A percentile compares a stretch with the other conserved stretches of the same genome.
Conservation (phyloP, 2,329 filamentous ascomycete genomes). For the Beauveria scarabaeidicola region DNA sequence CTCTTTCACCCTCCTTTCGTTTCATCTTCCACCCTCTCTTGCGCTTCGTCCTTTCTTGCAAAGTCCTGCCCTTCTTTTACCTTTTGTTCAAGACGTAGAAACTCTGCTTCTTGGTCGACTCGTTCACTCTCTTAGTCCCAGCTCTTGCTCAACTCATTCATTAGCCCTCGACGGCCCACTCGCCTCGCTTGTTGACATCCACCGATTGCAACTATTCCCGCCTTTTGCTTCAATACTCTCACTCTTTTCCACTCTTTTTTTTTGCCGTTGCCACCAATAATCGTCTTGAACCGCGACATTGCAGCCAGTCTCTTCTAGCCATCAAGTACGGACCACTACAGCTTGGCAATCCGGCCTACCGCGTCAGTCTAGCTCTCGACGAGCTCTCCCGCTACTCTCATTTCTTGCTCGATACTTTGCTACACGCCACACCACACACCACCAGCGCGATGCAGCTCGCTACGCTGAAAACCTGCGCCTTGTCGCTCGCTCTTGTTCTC, state of each 20-base stretch:
- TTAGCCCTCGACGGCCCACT: background rate
- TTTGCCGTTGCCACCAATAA: background rate
- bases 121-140: background rate
- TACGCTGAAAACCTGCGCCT: conserved; percentile 1
- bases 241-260: background rate
- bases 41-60: background rate
- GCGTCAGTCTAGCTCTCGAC: background rate
- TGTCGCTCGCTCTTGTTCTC: conserved; percentile 2
- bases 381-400: background rate
- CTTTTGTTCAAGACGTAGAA: background rate
- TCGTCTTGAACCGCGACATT: background rate
- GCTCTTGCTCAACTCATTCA: background rate
- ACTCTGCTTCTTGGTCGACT: background rate
- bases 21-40: background rate
- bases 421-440: background rate
- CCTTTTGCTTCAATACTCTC: background rate
- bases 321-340: background rate
- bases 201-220: background rate
- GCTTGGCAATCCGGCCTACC: background rate
- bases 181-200: background rate
- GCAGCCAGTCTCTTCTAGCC: background rate
- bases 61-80: background rate
- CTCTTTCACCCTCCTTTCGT: conserved; percentile 1
- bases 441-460: conserved; percentile 4
- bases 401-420: background rate